Evolutionary conservation across 805 yeast genomes (phyloP).

Genomic region (Candida broadrunensis): DNA sequence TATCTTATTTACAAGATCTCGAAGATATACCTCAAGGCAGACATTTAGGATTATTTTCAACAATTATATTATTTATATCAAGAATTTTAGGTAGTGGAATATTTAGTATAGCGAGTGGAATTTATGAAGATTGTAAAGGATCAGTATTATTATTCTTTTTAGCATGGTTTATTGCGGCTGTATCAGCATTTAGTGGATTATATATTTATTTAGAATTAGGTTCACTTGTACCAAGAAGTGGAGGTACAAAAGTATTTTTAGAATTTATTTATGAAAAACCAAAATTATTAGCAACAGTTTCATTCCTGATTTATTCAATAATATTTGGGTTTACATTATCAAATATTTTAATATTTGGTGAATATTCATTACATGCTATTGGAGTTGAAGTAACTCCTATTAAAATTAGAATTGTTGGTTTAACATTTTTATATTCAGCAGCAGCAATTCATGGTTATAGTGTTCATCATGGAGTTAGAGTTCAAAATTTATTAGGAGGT

Average conservation of each 20-base stretch:
- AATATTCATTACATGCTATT: constrained; percentile 48
- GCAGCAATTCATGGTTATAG: constrained; percentile 55
- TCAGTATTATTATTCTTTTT: constrained; percentile 57
- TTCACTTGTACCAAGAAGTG: constrained; percentile 66
- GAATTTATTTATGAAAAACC: constrained; percentile 68
- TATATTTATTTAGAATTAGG: constrained; percentile 70
- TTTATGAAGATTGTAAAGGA: constrained; percentile 67
- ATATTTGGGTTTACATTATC: constrained; percentile 55
- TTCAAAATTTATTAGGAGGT: constrained; percentile 63
- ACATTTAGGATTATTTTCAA: constrained; percentile 67
- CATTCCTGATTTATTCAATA: constrained; percentile 47
- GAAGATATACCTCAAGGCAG: constrained; percentile 72
- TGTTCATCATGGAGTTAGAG: constrained; percentile 53
- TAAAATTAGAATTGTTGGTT: constrained; percentile 30
- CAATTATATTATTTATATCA: constrained; percentile 60
- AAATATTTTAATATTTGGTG: constrained; percentile 60
- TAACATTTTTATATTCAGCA: constrained; percentile 23
- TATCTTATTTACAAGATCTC: constrained; percentile 25
- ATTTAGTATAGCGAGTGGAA: constrained; percentile 67
- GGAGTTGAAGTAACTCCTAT: constrained; percentile 38
- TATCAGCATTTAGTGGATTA: constrained; percentile 64
- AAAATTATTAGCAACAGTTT: constrained; percentile 48
- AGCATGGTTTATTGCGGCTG: constrained; percentile 63
- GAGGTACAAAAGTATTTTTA: constrained; percentile 72
- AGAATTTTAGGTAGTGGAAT: constrained; percentile 78